These are phyloP conservation scores for Ampelocalamus luodianensis DNA, from an alignment of 176 grass and related monocot species.

Conservation along the genomic window DNA sequence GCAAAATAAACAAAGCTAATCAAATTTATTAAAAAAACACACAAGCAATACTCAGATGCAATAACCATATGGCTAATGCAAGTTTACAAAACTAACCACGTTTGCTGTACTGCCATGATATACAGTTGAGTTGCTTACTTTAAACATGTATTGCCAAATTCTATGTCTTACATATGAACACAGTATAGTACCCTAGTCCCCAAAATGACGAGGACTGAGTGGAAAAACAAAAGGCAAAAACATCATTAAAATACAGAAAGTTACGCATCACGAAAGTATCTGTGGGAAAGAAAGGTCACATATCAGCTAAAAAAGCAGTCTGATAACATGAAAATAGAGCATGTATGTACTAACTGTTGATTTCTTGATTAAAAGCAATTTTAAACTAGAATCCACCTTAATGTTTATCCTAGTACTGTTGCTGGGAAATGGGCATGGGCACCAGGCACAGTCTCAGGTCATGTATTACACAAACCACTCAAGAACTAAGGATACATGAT, in stretches of 20 bases:
- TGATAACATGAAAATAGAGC: conserved; percentile 6
- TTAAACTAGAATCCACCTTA: background rate
- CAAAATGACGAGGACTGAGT: background rate
- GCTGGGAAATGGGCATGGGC: background rate
- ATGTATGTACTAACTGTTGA: background rate
- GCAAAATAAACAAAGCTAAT: conserved; percentile 18
- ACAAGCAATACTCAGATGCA: conserved; percentile 25
- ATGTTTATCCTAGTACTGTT: background rate
- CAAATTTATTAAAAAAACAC: conserved; percentile 24
- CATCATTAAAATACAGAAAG: background rate
- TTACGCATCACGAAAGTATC: background rate
- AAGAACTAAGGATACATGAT: background rate
- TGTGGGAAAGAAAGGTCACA: background rate
- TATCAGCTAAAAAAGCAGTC: background rate
- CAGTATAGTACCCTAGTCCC: background rate
- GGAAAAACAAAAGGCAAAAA: too few relatives aligned
- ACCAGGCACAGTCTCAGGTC: background rate
- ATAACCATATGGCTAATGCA: conserved; percentile 6
- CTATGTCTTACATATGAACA: conserved; percentile 5
- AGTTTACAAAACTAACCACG: conserved; percentile 11
- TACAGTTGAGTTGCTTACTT: background rate
- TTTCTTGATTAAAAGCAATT: conserved; percentile 8
- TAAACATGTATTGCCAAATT: background rate
- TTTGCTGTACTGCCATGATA: background rate
- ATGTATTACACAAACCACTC: background rate